These are phyloP conservation scores for Solidago caesia DNA, from an alignment of 129 eudicot species.

Conservation along the genomic window DNA sequence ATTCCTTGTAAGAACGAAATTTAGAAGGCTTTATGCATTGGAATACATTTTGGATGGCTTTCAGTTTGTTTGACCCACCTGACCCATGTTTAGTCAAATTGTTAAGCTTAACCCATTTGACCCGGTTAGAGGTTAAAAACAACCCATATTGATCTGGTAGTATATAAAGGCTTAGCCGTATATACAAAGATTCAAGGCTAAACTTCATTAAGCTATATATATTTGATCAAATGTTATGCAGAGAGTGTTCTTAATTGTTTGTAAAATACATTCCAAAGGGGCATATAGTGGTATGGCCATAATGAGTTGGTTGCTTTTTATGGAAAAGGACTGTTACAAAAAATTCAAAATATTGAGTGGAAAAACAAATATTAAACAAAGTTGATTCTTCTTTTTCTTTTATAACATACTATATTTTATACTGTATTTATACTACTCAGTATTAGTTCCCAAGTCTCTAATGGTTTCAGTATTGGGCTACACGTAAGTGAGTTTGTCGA, in stretches of 20 bases:
- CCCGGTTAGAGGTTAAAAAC: neutral
- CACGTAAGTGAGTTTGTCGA: too few species aligned
- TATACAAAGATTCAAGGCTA: too few species aligned
- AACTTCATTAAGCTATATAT: too few species aligned
- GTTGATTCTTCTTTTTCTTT: slow-evolving; percentile 31
- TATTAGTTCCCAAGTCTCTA: too few species aligned
- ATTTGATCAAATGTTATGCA: too few species aligned
- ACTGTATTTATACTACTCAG: too few species aligned
- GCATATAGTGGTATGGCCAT: slow-evolving; percentile 24
- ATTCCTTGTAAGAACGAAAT: neutral
- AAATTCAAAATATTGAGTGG: slow-evolving; percentile 7
- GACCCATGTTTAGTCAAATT: neutral
- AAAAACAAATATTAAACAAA: slow-evolving; percentile 27
- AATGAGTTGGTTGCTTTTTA: slow-evolving; percentile 28
- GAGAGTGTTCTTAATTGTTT: neutral
- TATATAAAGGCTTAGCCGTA: too few species aligned
- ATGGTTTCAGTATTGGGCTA: too few species aligned
- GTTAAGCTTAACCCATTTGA: neutral
- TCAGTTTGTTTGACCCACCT: neutral
- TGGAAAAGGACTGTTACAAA: slow-evolving; percentile 22
- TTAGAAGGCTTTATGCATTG: neutral
- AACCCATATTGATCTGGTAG: neutral
- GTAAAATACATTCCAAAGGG: slow-evolving; percentile 7
- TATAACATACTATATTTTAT: too few species aligned
- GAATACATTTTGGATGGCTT: neutral